Conservation (phyloP, 1,284 basidiomycete genomes). For the Fomitopsis schrenkii region DNA sequence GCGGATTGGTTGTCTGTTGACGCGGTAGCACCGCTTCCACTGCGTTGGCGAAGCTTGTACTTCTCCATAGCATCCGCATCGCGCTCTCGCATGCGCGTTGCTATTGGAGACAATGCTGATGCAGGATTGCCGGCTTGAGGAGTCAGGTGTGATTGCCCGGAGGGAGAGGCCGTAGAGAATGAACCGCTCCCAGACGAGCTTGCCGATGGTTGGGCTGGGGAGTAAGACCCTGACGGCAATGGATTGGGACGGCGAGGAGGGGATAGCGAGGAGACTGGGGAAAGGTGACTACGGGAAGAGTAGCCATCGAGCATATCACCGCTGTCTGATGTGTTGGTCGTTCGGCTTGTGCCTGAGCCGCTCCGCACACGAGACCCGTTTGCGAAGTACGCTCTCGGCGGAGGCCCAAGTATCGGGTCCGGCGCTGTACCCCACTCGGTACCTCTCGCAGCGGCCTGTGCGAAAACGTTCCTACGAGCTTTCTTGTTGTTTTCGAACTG, state of each 20-base stretch:
- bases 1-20: slow-evolving; percentile 67
- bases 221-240: slow-evolving; percentile 37
- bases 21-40: slow-evolving; percentile 66
- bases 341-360: slow-evolving; percentile 75
- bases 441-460: slow-evolving; percentile 62
- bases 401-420: slow-evolving; percentile 26
- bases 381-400: slow-evolving; percentile 17
- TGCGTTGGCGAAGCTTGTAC: slow-evolving; percentile 73
- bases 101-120: slow-evolving; percentile 64
- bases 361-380: slow-evolving; percentile 57
- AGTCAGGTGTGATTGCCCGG: slow-evolving; percentile 32
- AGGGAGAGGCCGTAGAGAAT: slow-evolving; percentile 40
- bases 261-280: slow-evolving; percentile 24
- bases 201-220: slow-evolving; percentile 50
- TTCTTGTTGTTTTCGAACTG: slow-evolving; percentile 78
- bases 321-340: slow-evolving; percentile 69
- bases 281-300: slow-evolving; percentile 36
- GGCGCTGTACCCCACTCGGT: slow-evolving; percentile 48
- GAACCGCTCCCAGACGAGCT: slow-evolving; percentile 41
- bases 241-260: slow-evolving; percentile 27
- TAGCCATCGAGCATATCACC: slow-evolving; percentile 50
- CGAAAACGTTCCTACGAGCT: slow-evolving; percentile 59
- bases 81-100: slow-evolving; percentile 70
- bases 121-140: slow-evolving; percentile 32
- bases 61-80: slow-evolving; percentile 84